Evolutionary conservation across 768 basidiomycete species (phyloP), one percentile per base, ranked within the genome.

Genomic region (Naganishia kalamii): DNA sequence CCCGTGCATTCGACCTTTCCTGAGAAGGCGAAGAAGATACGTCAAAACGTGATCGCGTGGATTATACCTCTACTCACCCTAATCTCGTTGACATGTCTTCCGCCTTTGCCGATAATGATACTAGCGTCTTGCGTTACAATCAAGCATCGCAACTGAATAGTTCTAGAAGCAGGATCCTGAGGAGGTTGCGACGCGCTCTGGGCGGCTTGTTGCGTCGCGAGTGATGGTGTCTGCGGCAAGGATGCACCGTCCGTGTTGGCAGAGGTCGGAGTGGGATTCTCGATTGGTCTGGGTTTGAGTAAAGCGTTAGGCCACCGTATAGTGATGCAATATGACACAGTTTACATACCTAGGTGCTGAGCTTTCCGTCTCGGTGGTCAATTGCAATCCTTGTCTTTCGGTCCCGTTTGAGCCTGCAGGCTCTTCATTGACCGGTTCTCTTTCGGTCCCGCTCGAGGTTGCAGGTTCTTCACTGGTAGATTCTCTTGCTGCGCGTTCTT

Each of bases 91-190:
- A 99, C 93, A 80, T 98, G 96, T 47, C 88, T 85, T 69, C 94
- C 94, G 37, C 83, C 89, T 80, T 92, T 91, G 40, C 96, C 96
- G 70, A 99, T 99, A 81, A 98, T 98, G 80, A 99, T 94, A 62
- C 91, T 93, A 13, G 96, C 96, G 80, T 99, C 96, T 80, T 97
- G 93, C 11, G 96, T 98, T 71, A 99, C 96, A 75, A 99, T 99
- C 73, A 99, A 82, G 78, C 92, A 93, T 49, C 94, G 87, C 92
- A 99, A 94, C 74, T 93, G 89, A 72, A 99, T 99, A 50, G 76
- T 75, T 64, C 75, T 75, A 79, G 86, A 86, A 33, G 88, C 87
- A 1, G 77, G 54, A 17, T 74, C 72, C 30, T 72, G 70, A 10
- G 70, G 61, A 44, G 70, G 61, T 19, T 69, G 71, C 15, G 75